Evolutionary conservation across 192 early-diverging fungal genomes (phyloP), one percentile per base, ranked within the genome.

Genomic region (Powellomyces hirtus): DNA sequence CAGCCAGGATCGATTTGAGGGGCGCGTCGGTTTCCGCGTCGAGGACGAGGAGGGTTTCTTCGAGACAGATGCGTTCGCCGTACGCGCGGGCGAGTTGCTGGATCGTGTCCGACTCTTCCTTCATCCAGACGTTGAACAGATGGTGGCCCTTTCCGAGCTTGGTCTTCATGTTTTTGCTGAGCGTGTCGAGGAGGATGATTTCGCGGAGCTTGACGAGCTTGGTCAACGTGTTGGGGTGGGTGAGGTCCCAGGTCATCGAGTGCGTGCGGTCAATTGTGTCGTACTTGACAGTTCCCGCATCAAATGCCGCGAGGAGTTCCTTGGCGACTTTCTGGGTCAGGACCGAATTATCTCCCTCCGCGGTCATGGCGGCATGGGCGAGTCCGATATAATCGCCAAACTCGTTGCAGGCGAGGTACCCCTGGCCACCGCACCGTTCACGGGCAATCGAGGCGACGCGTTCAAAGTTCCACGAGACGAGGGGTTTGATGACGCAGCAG

Each of bases 241-340:
- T 72, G 1, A 88, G 30, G 62, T 86, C 81, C 88, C 86, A 88
- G 22, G 14, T 45, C 18, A 79, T 72, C 45, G 53, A 63, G 67
- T 66, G 62, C 18, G 79, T 75, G 42, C 74, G 66, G 14, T 80
- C 66, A 33, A 83, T 67, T 18, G 50, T 29, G 44, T 79, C 67
- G 62, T 81, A 75, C 37, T 66, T 74, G 40, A 76, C 59, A n/a
- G 65, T 46, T 4, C 80, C 78, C 56, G 75, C 74, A 46, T 87
- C 64, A 42, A 87, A 58, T 29, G 78, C 79, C 2, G 82, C 78
- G 1, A 91, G 71, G 13, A 90, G 71, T 73, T 91, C 90, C 74
- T 91, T 91, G 70, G 84, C 72, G 34, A 90, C 89, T 78, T 91
- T 91, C 68, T 89, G 88, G 79, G 88, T 89, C 61, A 90, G 71